phyloP scores from a whole-genome alignment of 1,284 basidiomycete species.

The Heterobasidion occidentale region DNA sequence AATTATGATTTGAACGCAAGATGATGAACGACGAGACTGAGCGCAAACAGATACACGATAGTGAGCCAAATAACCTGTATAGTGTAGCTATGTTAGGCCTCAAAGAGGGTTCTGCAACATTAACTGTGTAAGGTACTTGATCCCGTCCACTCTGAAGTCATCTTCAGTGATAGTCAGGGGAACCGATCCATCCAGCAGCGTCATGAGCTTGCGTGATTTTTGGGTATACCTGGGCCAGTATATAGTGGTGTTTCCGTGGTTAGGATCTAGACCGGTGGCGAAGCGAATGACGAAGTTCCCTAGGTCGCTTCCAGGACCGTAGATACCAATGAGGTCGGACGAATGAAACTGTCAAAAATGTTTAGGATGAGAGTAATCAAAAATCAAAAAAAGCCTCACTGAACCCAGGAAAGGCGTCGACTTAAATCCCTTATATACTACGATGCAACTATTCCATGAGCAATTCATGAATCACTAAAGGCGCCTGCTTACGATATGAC shows the following conservation, averaged over 20 bases:
- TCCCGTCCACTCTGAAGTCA: constrained; percentile 23
- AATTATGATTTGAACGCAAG: too few relatives aligned
- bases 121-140: constrained; percentile 12
- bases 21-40: too few relatives aligned
- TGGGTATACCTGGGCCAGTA: constrained; percentile 42
- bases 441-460: not conserved
- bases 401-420: not conserved
- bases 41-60: too few relatives aligned
- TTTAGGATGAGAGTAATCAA: not conserved
- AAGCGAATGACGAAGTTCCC: constrained; percentile 25
- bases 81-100: too few relatives aligned
- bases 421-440: constrained; percentile 4
- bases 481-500: not conserved
- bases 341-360: not conserved
- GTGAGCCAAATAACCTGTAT: too few relatives aligned
- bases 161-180: constrained; percentile 30
- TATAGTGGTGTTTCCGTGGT: constrained; percentile 22
- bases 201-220: constrained; percentile 17
- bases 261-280: constrained; percentile 36
- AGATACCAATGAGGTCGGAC: constrained; percentile 5
- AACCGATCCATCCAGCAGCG: constrained; percentile 34
- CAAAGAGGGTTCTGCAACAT: too few relatives aligned
- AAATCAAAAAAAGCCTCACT: not conserved
- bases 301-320: constrained; percentile 26
- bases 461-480: too few relatives aligned